A percentile compares a stretch with the other conserved stretches of the same genome.
phyloP scores from a whole-genome alignment of 345 rosid species.

The Combretum micranthum region DNA sequence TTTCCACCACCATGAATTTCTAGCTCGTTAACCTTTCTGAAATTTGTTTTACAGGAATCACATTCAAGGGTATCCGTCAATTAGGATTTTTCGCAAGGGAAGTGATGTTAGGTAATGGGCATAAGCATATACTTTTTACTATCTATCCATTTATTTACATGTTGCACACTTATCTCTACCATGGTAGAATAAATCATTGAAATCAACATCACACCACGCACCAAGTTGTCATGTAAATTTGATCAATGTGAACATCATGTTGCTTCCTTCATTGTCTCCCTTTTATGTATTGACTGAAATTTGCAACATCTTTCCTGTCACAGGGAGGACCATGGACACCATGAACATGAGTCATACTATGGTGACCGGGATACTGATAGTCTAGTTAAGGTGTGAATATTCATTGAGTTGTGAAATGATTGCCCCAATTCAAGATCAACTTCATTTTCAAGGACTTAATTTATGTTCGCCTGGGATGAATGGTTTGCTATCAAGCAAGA shows the following conservation, averaged over 20 bases:
- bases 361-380: constrained; percentile 97
- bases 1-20: neutral
- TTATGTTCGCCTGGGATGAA: too few species aligned
- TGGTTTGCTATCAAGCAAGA: too few species aligned
- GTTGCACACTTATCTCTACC: too few species aligned
- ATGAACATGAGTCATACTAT: constrained; percentile 96
- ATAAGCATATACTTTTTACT: neutral
- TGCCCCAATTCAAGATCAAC: neutral
- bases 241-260: neutral
- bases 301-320: constrained; percentile 13
- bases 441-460: neutral
- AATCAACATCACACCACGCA: too few species aligned
- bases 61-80: constrained; percentile 95
- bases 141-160: neutral
- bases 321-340: constrained; percentile 88
- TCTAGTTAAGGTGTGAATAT: constrained; percentile 64
- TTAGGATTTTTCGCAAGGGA: constrained; percentile 98
- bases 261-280: neutral
- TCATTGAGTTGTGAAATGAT: neutral
- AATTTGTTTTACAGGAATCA: constrained; percentile 55
- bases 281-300: constrained; percentile 3
- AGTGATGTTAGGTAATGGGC: constrained; percentile 63
- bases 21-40: neutral
- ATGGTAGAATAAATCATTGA: too few species aligned
- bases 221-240: too few species aligned